A percentile compares a stretch with the other conserved stretches of the same genome.
phyloP scores from a whole-genome alignment of 352 stramenopile genomes.

The Phytophthora podocarpi region DNA sequence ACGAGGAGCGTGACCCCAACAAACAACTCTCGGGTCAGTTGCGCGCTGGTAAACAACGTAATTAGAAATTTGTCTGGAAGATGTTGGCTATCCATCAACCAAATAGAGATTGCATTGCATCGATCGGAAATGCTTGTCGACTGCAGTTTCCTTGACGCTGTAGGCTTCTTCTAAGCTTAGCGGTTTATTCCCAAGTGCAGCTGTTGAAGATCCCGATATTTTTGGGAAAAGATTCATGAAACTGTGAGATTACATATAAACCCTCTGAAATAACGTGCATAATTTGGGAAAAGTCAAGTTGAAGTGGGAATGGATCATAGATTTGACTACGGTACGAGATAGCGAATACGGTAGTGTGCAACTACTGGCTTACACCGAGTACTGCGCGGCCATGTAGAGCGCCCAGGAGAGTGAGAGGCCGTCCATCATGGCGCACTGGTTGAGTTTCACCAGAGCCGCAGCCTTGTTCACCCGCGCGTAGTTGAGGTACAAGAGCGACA shows the following conservation, averaged over 20 bases:
- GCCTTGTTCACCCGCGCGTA: constrained; percentile 65
- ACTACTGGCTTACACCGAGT: constrained; percentile 20
- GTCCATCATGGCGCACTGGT: constrained; percentile 67
- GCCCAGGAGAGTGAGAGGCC: constrained; percentile 84
- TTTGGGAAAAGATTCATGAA: no score
- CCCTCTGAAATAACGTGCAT: no score
- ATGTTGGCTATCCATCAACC: neutral
- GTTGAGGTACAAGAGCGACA: constrained; percentile 77
- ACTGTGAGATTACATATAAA: no score
- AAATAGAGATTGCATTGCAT: constrained; percentile 9
- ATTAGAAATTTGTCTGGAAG: constrained; percentile 10
- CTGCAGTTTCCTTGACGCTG: no score
- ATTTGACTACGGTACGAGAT: no score
- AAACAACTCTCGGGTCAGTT: constrained; percentile 51
- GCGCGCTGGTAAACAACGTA: constrained; percentile 12
- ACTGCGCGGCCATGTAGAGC: constrained; percentile 64
- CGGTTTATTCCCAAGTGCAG: no score
- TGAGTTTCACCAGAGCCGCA: constrained; percentile 53
- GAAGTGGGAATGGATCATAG: no score
- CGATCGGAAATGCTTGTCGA: no score
- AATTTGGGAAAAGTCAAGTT: no score
- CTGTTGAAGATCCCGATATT: no score
- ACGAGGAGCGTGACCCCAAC: constrained; percentile 53
- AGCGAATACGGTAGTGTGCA: no score
- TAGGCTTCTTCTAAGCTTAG: no score